Percentiles rank a stretch among this genome's conserved stretches.
phyloP scores from a whole-genome alignment of 208 protist genomes.

The Crithidia fasciculata region DNA sequence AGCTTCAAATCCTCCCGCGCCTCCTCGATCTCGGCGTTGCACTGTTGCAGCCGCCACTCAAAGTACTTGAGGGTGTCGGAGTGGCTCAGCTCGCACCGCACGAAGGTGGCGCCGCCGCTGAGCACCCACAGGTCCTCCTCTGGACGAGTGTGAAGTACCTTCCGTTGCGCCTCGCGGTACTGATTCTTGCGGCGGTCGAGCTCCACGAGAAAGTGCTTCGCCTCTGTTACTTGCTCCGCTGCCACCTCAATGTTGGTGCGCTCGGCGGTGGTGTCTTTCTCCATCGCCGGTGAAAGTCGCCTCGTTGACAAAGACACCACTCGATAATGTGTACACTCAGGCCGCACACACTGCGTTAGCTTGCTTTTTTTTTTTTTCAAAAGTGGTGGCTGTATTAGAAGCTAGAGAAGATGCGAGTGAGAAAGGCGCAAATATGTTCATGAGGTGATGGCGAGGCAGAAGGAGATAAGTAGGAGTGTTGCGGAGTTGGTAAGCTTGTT shows the following conservation, averaged over 20 bases:
- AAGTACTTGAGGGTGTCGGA: conserved; percentile 63
- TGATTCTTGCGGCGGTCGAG: conserved; percentile 84
- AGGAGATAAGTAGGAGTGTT: no score
- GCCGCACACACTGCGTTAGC: no score
- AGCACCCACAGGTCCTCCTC: conserved; percentile 79
- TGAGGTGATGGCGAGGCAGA: no score
- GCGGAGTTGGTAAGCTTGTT: no score
- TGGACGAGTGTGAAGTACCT: conserved; percentile 38
- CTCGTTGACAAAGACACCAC: no score
- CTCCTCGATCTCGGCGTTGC: conserved; percentile 63
- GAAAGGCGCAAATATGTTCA: no score
- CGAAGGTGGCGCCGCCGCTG: conserved; percentile 81
- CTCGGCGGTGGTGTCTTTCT: conserved; percentile 36
- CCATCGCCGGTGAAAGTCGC: not conserved
- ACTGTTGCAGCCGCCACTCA: conserved; percentile 58
- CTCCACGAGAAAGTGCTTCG: conserved; percentile 70
- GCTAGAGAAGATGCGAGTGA: no score
- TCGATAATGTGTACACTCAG: no score
- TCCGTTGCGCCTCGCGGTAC: conserved; percentile 73
- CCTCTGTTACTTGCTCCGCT: conserved; percentile 68
- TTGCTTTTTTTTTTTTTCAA: no score
- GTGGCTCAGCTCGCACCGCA: conserved; percentile 66
- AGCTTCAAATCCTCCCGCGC: conserved; percentile 73
- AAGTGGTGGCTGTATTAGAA: no score
- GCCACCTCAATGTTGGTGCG: conserved; percentile 58